These are phyloP conservation scores for Prinsepia uniflora DNA, from an alignment of 306 rosid species.

Conservation along the genomic window DNA sequence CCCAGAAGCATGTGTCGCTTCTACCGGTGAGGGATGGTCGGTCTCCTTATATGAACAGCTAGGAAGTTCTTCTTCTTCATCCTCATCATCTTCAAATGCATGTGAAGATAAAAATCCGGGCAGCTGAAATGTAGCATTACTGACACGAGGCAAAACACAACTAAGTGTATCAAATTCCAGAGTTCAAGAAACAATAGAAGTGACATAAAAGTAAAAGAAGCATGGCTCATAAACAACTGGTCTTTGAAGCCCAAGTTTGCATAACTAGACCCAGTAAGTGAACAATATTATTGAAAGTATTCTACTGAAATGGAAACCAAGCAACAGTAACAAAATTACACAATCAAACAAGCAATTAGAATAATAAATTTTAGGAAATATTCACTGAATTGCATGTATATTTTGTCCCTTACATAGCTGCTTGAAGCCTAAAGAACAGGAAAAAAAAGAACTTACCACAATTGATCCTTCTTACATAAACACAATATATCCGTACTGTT, in stretches of 20 bases:
- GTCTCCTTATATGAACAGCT: conserved; percentile 49
- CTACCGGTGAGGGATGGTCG: conserved; percentile 43
- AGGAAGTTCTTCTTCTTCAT: conserved; percentile 60
- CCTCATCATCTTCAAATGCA: conserved; percentile 80
- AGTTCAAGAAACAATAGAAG: neutral
- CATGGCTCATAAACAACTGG: neutral
- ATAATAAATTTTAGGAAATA: neutral
- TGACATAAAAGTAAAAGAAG: neutral
- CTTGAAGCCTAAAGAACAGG: too few species aligned
- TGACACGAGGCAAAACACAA: conserved; percentile 32
- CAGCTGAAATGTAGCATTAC: conserved; percentile 97
- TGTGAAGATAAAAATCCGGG: conserved; percentile 78
- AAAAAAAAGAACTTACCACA: too few species aligned
- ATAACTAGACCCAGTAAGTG: neutral
- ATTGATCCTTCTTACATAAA: too few species aligned
- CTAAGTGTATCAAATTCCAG: conserved; percentile 20
- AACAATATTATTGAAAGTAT: neutral
- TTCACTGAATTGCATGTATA: neutral
- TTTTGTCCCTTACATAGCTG: too few species aligned
- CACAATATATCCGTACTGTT: neutral
- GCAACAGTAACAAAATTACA: neutral
- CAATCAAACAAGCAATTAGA: neutral
- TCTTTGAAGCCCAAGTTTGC: neutral
- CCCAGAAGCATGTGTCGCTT: conserved; percentile 44
- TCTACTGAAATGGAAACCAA: neutral